A percentile compares a stretch with the other conserved stretches of the same genome.
phyloP scores from a whole-genome alignment of 2,329 filamentous ascomycete genomes.

The Aureobasidium sp. region DNA sequence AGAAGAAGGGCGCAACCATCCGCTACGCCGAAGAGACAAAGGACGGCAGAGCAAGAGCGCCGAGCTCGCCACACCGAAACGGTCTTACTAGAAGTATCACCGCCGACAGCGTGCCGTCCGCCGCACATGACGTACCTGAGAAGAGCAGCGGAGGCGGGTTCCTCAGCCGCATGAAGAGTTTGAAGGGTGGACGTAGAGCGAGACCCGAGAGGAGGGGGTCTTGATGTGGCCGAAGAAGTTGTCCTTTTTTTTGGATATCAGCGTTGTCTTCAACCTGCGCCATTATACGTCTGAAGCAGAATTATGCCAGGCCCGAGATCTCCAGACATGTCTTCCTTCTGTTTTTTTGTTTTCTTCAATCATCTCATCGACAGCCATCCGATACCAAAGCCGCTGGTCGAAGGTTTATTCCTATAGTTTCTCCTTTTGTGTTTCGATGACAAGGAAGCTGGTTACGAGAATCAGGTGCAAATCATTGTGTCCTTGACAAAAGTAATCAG shows the following conservation, averaged over 20 bases:
- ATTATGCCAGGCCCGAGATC: neutral
- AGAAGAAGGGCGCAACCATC: slow-evolving; percentile 56
- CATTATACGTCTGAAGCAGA: neutral
- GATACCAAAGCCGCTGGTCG: slow-evolving; percentile 7
- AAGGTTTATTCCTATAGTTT: neutral
- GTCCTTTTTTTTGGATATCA: slow-evolving; percentile 8
- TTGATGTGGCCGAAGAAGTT: neutral
- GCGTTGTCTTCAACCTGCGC: neutral
- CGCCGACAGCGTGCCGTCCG: slow-evolving; percentile 25
- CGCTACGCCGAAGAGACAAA: slow-evolving; percentile 38
- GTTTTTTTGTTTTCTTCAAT: neutral
- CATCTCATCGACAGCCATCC: slow-evolving; percentile 4
- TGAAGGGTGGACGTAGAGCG: slow-evolving; percentile 61
- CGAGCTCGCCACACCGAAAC: slow-evolving; percentile 53
- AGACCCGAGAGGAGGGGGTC: slow-evolving; percentile 26
- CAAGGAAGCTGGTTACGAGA: neutral
- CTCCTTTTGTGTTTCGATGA: neutral
- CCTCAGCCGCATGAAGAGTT: slow-evolving; percentile 70
- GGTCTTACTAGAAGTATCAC: slow-evolving; percentile 60
- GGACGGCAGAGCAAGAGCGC: slow-evolving; percentile 30
- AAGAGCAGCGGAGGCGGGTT: slow-evolving; percentile 51
- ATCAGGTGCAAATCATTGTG: neutral
- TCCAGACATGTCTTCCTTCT: neutral
- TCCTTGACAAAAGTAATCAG: neutral
- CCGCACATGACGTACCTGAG: slow-evolving; percentile 7